Evolutionary conservation across 805 yeast species (phyloP).

Genomic region (Spathaspora sp.): DNA sequence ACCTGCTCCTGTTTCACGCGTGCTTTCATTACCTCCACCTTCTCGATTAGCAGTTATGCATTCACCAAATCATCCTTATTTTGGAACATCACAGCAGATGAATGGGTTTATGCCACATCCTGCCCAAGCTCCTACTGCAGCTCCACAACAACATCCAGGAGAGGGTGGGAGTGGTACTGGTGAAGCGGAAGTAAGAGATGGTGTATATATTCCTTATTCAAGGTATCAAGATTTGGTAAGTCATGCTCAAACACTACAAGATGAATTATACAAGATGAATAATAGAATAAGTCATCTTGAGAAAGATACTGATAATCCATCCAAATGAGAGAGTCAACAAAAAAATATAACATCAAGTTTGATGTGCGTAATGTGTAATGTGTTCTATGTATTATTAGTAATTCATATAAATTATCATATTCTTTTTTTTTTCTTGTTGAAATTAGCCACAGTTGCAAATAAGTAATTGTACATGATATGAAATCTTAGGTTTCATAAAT

Average conservation of each 20-base stretch:
- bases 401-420: no score
- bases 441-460: neutral
- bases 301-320: conserved; percentile 15
- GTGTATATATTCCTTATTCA: conserved; percentile 19
- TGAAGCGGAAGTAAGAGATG: conserved; percentile 1
- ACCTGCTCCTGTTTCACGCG: neutral
- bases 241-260: conserved; percentile 30
- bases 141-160: conserved; percentile 2
- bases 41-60: neutral
- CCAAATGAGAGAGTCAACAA: neutral
- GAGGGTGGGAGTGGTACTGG: neutral
- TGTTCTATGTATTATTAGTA: neutral
- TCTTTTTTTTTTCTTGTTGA: no score
- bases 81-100: neutral
- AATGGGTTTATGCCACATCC: neutral
- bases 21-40: neutral
- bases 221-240: conserved; percentile 33
- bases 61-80: neutral
- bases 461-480: no score
- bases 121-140: conserved; percentile 2
- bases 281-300: conserved; percentile 23
- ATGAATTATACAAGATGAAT: conserved; percentile 22
- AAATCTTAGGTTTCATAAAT: no score
- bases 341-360: neutral
- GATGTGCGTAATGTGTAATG: neutral